Base-by-base conservation (phyloP, 169 alveolate genomes). In the Plasmodium knowlesi region DNA sequence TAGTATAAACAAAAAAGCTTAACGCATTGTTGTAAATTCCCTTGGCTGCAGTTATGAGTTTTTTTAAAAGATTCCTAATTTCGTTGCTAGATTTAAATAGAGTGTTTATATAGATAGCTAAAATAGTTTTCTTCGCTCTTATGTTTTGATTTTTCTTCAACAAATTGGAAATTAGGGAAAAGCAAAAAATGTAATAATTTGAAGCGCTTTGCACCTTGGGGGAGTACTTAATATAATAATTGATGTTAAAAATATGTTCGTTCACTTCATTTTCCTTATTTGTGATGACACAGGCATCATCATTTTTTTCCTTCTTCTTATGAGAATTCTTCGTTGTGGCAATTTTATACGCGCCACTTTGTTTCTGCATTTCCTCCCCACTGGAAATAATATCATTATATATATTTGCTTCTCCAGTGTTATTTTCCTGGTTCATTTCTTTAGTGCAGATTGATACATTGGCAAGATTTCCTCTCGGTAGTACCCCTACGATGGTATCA, bases 121-220 rank as follows among this genome's bases (percentile, higher is more conserved):
- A 25, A n/a, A 89, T 80, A 0, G 94, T 89, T 80, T 89, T 89
- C 82, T 89, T 89, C n/a, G 83, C 74, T 57, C 50, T 89, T 57
- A 89, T 78, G 30, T 89, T 89, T 57, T 79, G 88, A 89, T 89
- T 89, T 41, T 89, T 89, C 30, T 89, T 89, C 34, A 89, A 61
- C 46, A 89, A 79, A 89, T 89, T 89, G n/a, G 94, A 89, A 57
- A 89, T 89, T 28, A 89, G 10, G 30, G 94, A 89, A 73, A 89
- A 89, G 32, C 94, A 43, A n/a, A 89, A 79, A 79, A 89, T 78
- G 37, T 89, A 79, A 89, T 89, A 73, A 16, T 79, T 73, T 5
- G 89, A 54, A 1, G 78, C 32, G 53, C 32, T 78, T 9, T 19
- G 37, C 32, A 8, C 28, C 19, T 37, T 57, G 10, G 32, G 34